Conservation (phyloP, 176 grass and related monocot genomes). For the Alopecurus myosuroides region DNA sequence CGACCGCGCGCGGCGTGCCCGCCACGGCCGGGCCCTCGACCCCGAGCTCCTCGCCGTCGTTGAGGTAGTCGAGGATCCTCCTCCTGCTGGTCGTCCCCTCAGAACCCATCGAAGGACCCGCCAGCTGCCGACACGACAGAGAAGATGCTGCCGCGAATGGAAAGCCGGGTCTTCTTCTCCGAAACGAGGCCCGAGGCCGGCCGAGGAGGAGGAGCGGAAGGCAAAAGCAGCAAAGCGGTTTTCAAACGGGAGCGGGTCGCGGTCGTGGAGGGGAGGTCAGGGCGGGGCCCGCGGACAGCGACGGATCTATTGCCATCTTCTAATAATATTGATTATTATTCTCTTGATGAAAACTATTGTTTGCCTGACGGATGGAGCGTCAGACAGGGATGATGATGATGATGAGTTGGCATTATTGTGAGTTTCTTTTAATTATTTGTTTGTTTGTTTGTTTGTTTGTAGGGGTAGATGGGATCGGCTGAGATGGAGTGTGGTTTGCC, state of each 20-base stretch:
- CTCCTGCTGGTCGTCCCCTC: neutral
- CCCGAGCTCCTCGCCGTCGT: constrained; percentile 53
- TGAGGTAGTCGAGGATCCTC: constrained; percentile 60
- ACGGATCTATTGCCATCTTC: neutral
- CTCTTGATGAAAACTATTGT: neutral
- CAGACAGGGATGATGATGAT: neutral
- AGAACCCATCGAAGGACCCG: neutral
- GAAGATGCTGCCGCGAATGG: neutral
- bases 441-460: neutral
- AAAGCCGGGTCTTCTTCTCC: neutral
- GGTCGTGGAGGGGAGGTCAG: constrained; percentile 5
- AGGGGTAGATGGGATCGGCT: neutral
- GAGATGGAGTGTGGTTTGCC: neutral
- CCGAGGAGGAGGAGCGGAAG: neutral
- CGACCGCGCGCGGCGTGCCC: neutral
- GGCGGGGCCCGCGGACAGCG: constrained; percentile 15
- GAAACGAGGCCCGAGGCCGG: neutral
- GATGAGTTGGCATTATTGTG: neutral
- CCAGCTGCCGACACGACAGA: neutral
- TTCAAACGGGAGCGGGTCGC: constrained; percentile 50
- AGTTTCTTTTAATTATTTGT: neutral
- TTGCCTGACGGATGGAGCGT: neutral
- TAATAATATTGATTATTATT: neutral
- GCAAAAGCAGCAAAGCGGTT: neutral
- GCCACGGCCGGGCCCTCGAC: neutral